phyloP scores from a whole-genome alignment of 2,329 filamentous ascomycete genomes.

The Botryosphaeria dothidea region DNA sequence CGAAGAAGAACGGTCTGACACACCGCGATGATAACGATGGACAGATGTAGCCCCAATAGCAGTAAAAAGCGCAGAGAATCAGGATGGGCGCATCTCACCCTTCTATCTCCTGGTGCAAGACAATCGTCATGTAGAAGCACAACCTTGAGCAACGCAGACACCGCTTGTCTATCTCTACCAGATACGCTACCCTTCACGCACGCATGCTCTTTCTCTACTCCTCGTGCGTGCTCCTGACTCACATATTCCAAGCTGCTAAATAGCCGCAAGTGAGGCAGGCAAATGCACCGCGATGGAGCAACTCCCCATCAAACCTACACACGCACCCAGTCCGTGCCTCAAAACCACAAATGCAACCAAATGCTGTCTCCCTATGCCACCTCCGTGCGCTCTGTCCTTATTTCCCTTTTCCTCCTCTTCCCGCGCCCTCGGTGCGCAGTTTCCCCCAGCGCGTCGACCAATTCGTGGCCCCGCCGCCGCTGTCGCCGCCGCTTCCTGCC shows the following conservation, averaged over 20 bases:
- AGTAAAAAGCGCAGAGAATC: constrained; percentile 14
- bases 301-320: neutral
- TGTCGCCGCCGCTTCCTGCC: neutral
- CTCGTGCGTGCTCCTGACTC: neutral
- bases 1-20: neutral
- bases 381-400: neutral
- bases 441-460: neutral
- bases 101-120: neutral
- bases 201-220: neutral
- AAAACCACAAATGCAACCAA: neutral
- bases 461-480: neutral
- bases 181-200: too few relatives aligned
- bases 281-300: neutral
- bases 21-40: neutral
- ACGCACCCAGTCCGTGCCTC: neutral
- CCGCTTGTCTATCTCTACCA: too few relatives aligned
- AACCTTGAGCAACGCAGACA: too few relatives aligned
- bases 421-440: neutral
- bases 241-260: neutral
- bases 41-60: neutral
- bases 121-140: neutral
- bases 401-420: neutral
- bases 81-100: neutral
- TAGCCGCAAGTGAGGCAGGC: neutral
- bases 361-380: neutral